Base-by-base conservation (phyloP, 2,329 filamentous ascomycete genomes). In the Drechslerella coelobrocha region DNA sequence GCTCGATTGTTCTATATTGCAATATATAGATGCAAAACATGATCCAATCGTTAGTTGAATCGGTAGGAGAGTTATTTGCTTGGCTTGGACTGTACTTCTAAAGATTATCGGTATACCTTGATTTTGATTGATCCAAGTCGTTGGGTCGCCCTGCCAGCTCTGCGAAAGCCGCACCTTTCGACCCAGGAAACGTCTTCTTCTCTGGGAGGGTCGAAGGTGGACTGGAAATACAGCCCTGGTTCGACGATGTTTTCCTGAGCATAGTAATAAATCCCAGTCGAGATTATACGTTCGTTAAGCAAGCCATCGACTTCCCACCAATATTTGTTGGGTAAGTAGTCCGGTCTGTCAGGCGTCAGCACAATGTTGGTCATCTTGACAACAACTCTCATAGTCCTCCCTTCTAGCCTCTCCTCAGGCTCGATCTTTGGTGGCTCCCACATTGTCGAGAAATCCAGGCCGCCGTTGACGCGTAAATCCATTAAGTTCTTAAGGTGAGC, bases 341-440 rank as follows among this genome's bases (percentile, higher is more conserved):
- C 82, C 9, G 17, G 24, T 8, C 5, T 23, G n/a, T 84, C 83
- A 0, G 86, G 86, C 0, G 82, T 84, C 0, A 88, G 79, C 45
- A 86, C 81, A 53, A 88, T 83, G 41, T 81, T 83, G 1, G 84
- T 81, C 73, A 89, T 79, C 74, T 88, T 88, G 34, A 88, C 82
- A 53, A 89, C 85, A 29, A 89, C 77, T 73, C 89, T 87, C 2
- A 88, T 17, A 74, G 1, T 83, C 82, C 2, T 77, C 75, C 1
- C 80, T 73, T 8, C 37, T 9, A 51, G 12, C 39, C 39, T 60
- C 6, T 19, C 29, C 0, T 51, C 17, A 19, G 47, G 39, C 3
- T 48, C 9, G 19, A 34, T 19, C 17, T 48, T 27, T 17, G n/a
- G 29, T 34, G 29, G 29, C 29, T 34, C 29, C 6, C n/a, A n/a